Percentiles rank a stretch among this genome's conserved stretches.
Conservation (phyloP, 176 grass and related monocot genomes). For the Chrysopogon serrulatus region DNA sequence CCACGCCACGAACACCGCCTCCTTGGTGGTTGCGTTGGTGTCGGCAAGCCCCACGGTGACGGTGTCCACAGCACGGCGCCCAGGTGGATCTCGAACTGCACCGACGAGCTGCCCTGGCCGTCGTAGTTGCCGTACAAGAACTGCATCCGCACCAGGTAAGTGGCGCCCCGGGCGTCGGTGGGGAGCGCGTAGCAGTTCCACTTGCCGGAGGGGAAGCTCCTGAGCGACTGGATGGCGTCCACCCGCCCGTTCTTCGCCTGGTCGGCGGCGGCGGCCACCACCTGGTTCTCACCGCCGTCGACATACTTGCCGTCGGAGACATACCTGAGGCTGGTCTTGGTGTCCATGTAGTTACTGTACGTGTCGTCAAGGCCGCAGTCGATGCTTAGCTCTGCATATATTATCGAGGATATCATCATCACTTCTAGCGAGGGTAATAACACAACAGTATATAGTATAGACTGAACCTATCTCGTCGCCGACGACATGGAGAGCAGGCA, state of each 20-base stretch:
- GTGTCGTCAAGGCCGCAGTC: not conserved
- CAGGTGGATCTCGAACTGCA: not conserved
- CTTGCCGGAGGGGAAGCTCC: not conserved
- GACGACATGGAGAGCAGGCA: not conserved
- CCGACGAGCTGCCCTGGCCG: not conserved
- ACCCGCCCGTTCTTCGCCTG: too few relatives aligned
- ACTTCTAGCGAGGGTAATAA: too few relatives aligned
- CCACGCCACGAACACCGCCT: not conserved
- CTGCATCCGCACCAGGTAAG: not conserved
- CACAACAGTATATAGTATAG: too few relatives aligned
- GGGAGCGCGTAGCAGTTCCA: not conserved
- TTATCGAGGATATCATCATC: too few relatives aligned
- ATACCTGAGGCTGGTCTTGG: not conserved
- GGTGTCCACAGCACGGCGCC: not conserved
- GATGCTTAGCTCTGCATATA: slow-evolving; percentile 8
- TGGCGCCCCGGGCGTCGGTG: not conserved
- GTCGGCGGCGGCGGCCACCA: not conserved
- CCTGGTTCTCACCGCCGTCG: not conserved
- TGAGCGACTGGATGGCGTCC: not conserved
- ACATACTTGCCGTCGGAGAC: not conserved
- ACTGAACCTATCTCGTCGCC: not conserved
- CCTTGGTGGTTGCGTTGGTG: not conserved
- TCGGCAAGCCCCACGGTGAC: not conserved
- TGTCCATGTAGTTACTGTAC: not conserved
- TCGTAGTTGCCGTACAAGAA: not conserved